Evolutionary conservation across 1,284 basidiomycete species (phyloP).

Genomic region (Ceratobasidium sp.): DNA sequence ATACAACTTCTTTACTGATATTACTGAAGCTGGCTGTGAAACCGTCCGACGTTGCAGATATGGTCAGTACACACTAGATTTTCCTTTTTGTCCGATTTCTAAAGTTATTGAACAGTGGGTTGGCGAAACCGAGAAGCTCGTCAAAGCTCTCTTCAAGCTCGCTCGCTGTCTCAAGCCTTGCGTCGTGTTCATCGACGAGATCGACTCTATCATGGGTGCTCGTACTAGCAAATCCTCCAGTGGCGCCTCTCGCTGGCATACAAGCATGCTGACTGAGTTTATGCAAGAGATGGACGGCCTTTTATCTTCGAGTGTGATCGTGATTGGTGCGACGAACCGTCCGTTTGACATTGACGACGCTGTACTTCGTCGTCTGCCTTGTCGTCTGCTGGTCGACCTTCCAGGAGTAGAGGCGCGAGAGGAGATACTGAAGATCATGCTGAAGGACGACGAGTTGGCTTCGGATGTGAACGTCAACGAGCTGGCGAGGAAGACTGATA

Average conservation of each 20-base stretch:
- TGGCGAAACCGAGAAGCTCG: slow-evolving; percentile 93
- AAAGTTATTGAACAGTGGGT: slow-evolving; percentile 97
- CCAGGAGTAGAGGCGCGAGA: slow-evolving; percentile 15
- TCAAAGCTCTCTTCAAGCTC: slow-evolving; percentile 72
- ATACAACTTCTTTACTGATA: background rate
- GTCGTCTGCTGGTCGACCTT: slow-evolving; percentile 35
- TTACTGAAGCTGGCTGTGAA: background rate
- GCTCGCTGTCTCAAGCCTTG: too few relatives aligned
- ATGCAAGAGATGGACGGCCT: too few relatives aligned
- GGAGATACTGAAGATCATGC: too few relatives aligned
- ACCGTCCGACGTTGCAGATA: slow-evolving; percentile 94
- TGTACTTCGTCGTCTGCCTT: slow-evolving; percentile 30
- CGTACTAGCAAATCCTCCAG: background rate
- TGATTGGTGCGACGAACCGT: slow-evolving; percentile 36
- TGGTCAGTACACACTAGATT: slow-evolving; percentile 61
- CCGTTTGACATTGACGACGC: slow-evolving; percentile 36
- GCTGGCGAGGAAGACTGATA: slow-evolving; percentile 78
- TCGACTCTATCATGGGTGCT: slow-evolving; percentile 30
- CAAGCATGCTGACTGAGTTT: too few relatives aligned
- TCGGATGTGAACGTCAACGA: slow-evolving; percentile 68
- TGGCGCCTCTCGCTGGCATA: too few relatives aligned
- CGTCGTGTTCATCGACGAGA: slow-evolving; percentile 37
- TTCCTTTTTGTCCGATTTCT: too few relatives aligned
- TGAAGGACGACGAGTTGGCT: too few relatives aligned
- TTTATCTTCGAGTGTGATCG: slow-evolving; percentile 8